These are phyloP conservation scores for Ophiostoma montium DNA, from an alignment of 2,329 filamentous ascomycete genomes.

Conservation along the genomic window DNA sequence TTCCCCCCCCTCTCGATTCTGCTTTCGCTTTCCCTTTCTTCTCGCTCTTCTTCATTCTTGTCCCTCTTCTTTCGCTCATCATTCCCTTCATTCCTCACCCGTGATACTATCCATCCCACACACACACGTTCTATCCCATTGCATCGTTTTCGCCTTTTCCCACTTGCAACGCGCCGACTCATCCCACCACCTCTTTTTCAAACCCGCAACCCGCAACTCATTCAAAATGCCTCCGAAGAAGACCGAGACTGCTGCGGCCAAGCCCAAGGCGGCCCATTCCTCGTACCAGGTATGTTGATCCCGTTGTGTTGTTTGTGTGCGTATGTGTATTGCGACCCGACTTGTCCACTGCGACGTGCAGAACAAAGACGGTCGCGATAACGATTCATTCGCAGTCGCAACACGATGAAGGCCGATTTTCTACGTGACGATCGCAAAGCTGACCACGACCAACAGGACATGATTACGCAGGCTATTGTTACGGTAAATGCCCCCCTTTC, in stretches of 20 bases:
- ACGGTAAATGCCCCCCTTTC: slow-evolving; percentile 32
- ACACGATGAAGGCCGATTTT: slow-evolving; percentile 1
- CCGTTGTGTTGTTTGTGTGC: neutral
- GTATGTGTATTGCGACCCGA: neutral
- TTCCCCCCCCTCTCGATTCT: slow-evolving; percentile 22
- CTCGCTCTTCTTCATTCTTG: neutral
- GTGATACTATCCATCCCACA: slow-evolving; percentile 9
- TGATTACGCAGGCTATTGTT: slow-evolving; percentile 49
- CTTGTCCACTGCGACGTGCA: neutral
- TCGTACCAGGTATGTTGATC: slow-evolving; percentile 41
- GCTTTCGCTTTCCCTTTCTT: slow-evolving; percentile 15
- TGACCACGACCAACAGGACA: slow-evolving; percentile 30
- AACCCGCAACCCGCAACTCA: no score
- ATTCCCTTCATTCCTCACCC: neutral
- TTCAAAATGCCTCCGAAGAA: slow-evolving; percentile 47
- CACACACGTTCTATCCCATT: neutral
- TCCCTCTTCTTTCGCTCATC: neutral
- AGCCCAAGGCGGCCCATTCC: slow-evolving; percentile 35
- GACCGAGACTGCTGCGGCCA: slow-evolving; percentile 29
- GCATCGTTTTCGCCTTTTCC: slow-evolving; percentile 11
- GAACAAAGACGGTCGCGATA: neutral
- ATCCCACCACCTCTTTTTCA: neutral
- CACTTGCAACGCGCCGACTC: slow-evolving; percentile 2
- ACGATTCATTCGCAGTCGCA: neutral
- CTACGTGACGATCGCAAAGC: neutral